Base-by-base conservation (phyloP, 192 early-diverging fungal species). In the Phycomyces nitens region DNA sequence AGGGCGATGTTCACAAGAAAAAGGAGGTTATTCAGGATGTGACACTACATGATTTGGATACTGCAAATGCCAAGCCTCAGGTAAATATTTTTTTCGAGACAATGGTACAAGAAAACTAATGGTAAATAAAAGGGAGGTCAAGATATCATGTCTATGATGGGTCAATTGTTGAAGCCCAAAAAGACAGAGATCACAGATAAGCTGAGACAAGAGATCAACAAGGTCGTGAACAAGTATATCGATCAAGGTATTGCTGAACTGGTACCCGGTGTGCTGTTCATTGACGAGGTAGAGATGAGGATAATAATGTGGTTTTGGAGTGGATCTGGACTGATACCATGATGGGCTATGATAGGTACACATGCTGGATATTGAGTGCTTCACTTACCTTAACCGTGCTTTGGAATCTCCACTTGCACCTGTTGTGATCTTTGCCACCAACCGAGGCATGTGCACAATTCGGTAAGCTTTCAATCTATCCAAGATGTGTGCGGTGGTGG, bases 121-220 rank as follows among this genome's bases (percentile, higher is more conserved):
- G n/a, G n/a, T n/a, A n/a, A 40, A 22, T 20, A 38, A 54, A 47
- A 85, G 85, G 95, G 97, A 21, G 95, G 95, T 10, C 94, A 96
- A 78, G 97, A 99, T 72, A 96, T 97, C 56, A 90, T 98, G 74
- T 97, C 95, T 26, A 92, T 97, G 89, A 96, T 99, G 94, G 90
- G 93, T 64, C 94, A 96, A 74, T 82, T 99, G 68, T 87, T 94
- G 84, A 99, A 99, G 82, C 97, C 97, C 7, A 94, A 94, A 73
- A 99, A 99, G 82, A 99, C 97, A 0, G 97, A 99, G 76, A 97
- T 99, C 68, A 99, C 95, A 12, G 95, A 98, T 62, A 98, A 99
- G 75, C 80, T 99, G 64, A 87, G 97, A 65, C 86, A 92, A 76
- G 95, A 98, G 77, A 95, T 99, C 83, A 98, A 99, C 87, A 97